phyloP scores from a whole-genome alignment of 2,329 filamentous ascomycete genomes.

The Phyllosticta citriasiana region DNA sequence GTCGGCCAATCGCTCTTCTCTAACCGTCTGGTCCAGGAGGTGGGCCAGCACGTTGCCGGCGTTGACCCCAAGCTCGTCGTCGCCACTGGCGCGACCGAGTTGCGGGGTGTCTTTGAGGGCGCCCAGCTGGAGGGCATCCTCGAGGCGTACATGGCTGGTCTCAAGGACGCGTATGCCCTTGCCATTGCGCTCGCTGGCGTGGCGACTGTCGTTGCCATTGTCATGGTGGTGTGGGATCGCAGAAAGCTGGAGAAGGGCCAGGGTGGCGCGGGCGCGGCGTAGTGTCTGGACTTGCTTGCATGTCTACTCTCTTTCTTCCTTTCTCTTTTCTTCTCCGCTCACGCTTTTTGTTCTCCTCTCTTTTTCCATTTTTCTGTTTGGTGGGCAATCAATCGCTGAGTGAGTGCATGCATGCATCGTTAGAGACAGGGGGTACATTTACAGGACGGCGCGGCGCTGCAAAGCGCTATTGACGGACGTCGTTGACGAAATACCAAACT shows the following conservation, averaged over 20 bases:
- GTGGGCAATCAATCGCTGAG: no score
- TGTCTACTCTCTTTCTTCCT: not conserved
- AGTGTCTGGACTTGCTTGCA: not conserved
- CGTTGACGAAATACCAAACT: no score
- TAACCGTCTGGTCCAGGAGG: slow-evolving; percentile 26
- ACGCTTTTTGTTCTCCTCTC: no score
- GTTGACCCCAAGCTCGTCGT: slow-evolving; percentile 28
- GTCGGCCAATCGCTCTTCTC: slow-evolving; percentile 34
- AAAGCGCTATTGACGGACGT: no score
- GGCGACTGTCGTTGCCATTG: not conserved
- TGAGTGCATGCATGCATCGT: no score
- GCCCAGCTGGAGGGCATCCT: slow-evolving; percentile 17
- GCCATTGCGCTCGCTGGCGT: slow-evolving; percentile 8
- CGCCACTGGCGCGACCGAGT: slow-evolving; percentile 34
- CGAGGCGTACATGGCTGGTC: slow-evolving; percentile 18
- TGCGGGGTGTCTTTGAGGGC: slow-evolving; percentile 26
- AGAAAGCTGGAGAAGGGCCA: slow-evolving; percentile 6
- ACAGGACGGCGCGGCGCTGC: no score
- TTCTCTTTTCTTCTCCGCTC: no score
- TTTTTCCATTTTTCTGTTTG: no score
- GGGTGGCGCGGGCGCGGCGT: not conserved
- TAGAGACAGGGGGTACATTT: no score
- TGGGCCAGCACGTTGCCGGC: slow-evolving; percentile 25
- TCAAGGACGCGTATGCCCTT: slow-evolving; percentile 13
- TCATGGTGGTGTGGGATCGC: slow-evolving; percentile 3